Base-by-base conservation (phyloP, 73 alveolate species). In the Paraurostyla sp. region DNA sequence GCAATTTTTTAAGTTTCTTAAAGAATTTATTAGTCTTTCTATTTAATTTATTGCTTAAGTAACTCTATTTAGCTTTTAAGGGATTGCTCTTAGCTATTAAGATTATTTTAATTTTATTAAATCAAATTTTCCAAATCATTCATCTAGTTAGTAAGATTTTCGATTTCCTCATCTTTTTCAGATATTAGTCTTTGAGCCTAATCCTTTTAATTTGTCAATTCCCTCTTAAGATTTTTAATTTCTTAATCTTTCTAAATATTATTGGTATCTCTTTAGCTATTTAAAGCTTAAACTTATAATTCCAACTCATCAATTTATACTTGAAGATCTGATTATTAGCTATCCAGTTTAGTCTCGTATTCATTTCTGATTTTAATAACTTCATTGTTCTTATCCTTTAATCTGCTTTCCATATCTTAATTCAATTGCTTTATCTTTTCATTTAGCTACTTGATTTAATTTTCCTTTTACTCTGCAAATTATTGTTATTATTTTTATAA, bases 131-230 rank as follows among this genome's bases (percentile, higher is more conserved):
- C 76, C 9, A 52, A 35, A n/a, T 51, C 41, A 0, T 51, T 4
- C 2, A 52, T 32, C 23, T 59, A 9, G 23, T 52, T 35, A 43
- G 49, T 1, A 29, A 51, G 62, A 9, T 78, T 59, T 25, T 49
- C 89, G 23, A 78, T 46, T 33, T 23, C 42, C 2, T 4, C 3
- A 9, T 78, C 89, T 33, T 78, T 78, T 33, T 78, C 43, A 0
- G 1, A 0, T 2, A 78, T 0, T 9, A 9, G 23, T 22, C 7
- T 7, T 73, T 73, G 46, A 33, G 41, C n/a, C 36, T 73, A 45
- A 0, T n/a, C 27, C 7, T 40, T 23, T 48, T 45, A 29, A 11
- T 27, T 27, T 62, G 16, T 16, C 30, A 62, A 32, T 25, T 52
- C 69, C 30, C 23, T 52, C 4, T 52, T 9, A 62, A 62, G 80